Evolutionary conservation across 176 grass and related monocot genomes (phyloP).

Genomic region (Carex pumila): DNA sequence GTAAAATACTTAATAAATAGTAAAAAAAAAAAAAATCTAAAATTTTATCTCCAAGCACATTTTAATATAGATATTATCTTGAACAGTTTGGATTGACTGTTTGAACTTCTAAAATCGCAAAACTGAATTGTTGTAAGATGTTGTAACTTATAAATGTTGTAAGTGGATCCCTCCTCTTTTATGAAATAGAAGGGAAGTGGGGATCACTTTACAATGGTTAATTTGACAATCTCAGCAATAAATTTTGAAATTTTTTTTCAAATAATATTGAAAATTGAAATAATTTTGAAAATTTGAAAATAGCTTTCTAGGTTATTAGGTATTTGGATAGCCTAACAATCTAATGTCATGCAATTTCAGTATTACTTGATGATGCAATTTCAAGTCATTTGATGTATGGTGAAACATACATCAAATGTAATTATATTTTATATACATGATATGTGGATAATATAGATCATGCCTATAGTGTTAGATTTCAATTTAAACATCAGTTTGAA

Average conservation of each 20-base stretch:
- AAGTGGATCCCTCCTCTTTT: neutral
- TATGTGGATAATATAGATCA: too few relatives aligned
- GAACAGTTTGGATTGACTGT: too few relatives aligned
- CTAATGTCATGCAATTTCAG: neutral
- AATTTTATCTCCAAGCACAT: too few relatives aligned
- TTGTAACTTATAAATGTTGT: too few relatives aligned
- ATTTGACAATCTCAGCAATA: neutral
- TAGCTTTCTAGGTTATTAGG: neutral
- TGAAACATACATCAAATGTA: neutral
- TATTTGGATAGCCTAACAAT: neutral
- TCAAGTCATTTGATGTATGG: neutral
- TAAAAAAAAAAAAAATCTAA: too few relatives aligned
- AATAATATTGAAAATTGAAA: neutral
- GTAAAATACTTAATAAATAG: too few relatives aligned
- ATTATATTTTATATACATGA: too few relatives aligned
- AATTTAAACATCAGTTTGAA: neutral
- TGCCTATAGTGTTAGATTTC: too few relatives aligned
- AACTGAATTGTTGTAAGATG: too few relatives aligned
- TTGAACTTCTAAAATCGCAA: too few relatives aligned
- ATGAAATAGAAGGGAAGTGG: neutral
- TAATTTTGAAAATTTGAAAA: neutral
- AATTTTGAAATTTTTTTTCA: neutral
- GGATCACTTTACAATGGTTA: neutral
- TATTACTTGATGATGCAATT: neutral
- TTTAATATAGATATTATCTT: too few relatives aligned